phyloP scores from a whole-genome alignment of 768 basidiomycete genomes.

The Lactarius tabidus region DNA sequence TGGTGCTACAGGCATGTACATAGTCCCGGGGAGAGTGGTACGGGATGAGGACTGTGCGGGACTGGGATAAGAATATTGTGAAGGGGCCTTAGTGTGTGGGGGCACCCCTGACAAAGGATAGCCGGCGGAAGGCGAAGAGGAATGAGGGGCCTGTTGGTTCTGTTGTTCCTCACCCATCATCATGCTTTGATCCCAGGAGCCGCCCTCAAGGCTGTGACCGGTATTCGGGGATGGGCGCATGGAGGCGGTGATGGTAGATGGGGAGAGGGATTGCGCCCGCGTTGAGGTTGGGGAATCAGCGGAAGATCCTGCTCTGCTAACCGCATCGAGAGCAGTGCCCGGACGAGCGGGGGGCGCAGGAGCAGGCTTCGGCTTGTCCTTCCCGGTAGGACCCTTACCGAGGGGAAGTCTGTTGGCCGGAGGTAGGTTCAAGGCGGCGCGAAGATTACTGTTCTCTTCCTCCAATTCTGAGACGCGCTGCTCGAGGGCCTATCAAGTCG shows the following conservation, averaged over 20 bases:
- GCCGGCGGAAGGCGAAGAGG: slow-evolving; percentile 37
- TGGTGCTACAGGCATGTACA: slow-evolving; percentile 33
- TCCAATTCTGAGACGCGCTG: slow-evolving; percentile 77
- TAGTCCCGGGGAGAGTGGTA: slow-evolving; percentile 38
- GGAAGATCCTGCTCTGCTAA: slow-evolving; percentile 25
- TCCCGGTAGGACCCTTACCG: slow-evolving; percentile 84
- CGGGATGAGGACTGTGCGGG: slow-evolving; percentile 37
- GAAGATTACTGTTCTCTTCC: slow-evolving; percentile 73
- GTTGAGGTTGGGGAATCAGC: slow-evolving; percentile 41
- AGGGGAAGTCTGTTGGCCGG: slow-evolving; percentile 67
- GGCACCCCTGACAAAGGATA: slow-evolving; percentile 20
- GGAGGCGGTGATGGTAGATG: slow-evolving; percentile 49
- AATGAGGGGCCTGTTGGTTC: slow-evolving; percentile 28
- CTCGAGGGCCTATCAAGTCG: slow-evolving; percentile 61
- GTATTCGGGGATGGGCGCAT: slow-evolving; percentile 34
- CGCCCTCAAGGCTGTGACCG: slow-evolving; percentile 43
- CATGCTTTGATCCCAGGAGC: slow-evolving; percentile 51
- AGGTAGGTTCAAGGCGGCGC: slow-evolving; percentile 67
- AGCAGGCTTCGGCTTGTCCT: slow-evolving; percentile 61
- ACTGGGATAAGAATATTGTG: slow-evolving; percentile 25
- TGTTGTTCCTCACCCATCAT: slow-evolving; percentile 52
- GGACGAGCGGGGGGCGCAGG: slow-evolving; percentile 17
- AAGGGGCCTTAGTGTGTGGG: slow-evolving; percentile 7
- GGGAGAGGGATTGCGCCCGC: slow-evolving; percentile 60
- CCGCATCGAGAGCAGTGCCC: slow-evolving; percentile 20